These are phyloP conservation scores for Aspergillus kassunensis DNA, from an alignment of 495 filamentous ascomycete genomes.

Conservation along the genomic window DNA sequence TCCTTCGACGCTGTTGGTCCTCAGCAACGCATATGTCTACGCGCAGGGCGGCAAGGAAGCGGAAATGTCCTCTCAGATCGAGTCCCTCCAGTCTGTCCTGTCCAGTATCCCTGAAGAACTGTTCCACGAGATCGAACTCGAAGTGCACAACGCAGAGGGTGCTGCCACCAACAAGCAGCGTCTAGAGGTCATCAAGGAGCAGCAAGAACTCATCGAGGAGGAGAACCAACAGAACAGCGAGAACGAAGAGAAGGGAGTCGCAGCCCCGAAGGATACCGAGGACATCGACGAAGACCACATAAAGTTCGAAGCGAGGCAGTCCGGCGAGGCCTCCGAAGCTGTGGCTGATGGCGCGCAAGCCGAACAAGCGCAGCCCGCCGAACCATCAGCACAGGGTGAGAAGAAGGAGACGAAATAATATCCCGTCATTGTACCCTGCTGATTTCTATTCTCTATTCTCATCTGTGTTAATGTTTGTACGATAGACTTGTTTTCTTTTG, in stretches of 20 bases:
- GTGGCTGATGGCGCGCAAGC: slow-evolving; percentile 36
- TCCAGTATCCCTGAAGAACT: slow-evolving; percentile 95
- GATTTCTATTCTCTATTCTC: slow-evolving; percentile 1
- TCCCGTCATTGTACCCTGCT: not conserved
- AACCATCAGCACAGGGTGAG: slow-evolving; percentile 12
- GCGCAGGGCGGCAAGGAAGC: slow-evolving; percentile 76
- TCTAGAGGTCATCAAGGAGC: slow-evolving; percentile 97
- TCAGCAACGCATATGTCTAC: slow-evolving; percentile 98
- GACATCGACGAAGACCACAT: slow-evolving; percentile 69
- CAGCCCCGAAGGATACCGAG: slow-evolving; percentile 65
- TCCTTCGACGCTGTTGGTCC: slow-evolving; percentile 88
- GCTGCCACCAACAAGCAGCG: slow-evolving; percentile 98
- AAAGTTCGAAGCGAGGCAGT: slow-evolving; percentile 34
- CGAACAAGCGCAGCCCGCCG: slow-evolving; percentile 25
- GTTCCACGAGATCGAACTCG: slow-evolving; percentile 98
- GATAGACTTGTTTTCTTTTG: slow-evolving; percentile 20
- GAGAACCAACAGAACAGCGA: slow-evolving; percentile 87
- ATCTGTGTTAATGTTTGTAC: slow-evolving; percentile 23
- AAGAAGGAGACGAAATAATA: slow-evolving; percentile 27
- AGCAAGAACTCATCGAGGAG: slow-evolving; percentile 96
- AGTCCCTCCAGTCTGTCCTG: slow-evolving; percentile 86
- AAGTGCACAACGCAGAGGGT: slow-evolving; percentile 94
- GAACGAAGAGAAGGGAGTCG: slow-evolving; percentile 54
- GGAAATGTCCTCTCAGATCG: slow-evolving; percentile 86
- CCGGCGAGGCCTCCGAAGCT: slow-evolving; percentile 41